Evolutionary conservation across 129 eudicot species (phyloP).

Genomic region (Escallonia rubra): DNA sequence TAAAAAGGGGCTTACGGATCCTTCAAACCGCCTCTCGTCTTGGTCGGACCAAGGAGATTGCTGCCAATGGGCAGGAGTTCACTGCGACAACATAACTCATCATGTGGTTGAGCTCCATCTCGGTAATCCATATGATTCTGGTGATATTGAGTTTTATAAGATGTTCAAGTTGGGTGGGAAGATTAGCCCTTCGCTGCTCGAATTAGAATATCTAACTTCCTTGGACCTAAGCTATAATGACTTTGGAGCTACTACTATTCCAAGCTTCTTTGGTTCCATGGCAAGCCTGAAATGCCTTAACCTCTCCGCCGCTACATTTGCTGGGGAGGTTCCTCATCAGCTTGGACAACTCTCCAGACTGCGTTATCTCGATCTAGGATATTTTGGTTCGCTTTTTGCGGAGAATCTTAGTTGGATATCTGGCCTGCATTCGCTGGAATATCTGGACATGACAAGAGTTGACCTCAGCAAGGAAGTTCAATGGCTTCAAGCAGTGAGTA

Average conservation of each 20-base stretch:
- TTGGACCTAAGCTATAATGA: constrained; percentile 15
- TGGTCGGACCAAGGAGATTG: constrained; percentile 24
- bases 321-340: constrained; percentile 16
- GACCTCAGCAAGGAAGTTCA: background rate
- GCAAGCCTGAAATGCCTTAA: constrained; percentile 19
- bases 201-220: constrained; percentile 10
- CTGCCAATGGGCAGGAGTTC: constrained; percentile 18
- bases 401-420: constrained; percentile 12
- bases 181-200: constrained; percentile 3
- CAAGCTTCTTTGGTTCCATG: constrained; percentile 19
- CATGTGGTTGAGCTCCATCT: constrained; percentile 9
- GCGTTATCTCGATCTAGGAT: constrained; percentile 20
- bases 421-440: constrained; percentile 2
- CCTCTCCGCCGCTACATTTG: constrained; percentile 7
- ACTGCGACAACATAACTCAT: constrained; percentile 13
- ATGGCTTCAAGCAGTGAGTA: background rate
- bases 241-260: constrained; percentile 1
- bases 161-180: background rate
- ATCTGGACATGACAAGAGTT: background rate
- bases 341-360: constrained; percentile 29
- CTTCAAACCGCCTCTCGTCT: constrained; percentile 8
- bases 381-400: background rate
- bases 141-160: background rate
- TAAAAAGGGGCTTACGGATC: constrained; percentile 2
- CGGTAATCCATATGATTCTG: background rate